Conservation (phyloP, 805 yeast genomes). For the Metschnikowia picachoensis region DNA sequence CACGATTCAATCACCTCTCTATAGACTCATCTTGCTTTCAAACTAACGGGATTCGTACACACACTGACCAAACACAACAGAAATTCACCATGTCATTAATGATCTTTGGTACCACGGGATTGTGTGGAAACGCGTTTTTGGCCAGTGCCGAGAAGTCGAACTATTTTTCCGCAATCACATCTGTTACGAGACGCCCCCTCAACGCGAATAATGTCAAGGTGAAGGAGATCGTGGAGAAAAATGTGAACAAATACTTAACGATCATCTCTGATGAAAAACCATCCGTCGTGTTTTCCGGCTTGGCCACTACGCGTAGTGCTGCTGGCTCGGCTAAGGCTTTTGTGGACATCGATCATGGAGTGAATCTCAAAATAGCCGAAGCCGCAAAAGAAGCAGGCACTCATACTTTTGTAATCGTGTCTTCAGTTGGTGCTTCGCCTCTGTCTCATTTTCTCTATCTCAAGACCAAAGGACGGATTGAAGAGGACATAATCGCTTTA, state of each 20-base stretch:
- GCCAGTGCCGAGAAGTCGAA: conserved; percentile 38
- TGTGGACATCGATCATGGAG: conserved; percentile 67
- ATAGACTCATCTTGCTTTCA: too few relatives aligned
- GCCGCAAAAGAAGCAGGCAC: conserved; percentile 71
- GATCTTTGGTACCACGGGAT: conserved; percentile 71
- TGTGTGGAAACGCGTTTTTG: conserved; percentile 62
- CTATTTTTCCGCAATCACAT: conserved; percentile 36
- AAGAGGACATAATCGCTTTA: conserved; percentile 58
- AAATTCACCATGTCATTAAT: conserved; percentile 13
- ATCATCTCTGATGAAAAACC: conserved; percentile 13
- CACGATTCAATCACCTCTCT: too few relatives aligned
- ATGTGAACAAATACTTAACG: conserved; percentile 49
- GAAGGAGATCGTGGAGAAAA: conserved; percentile 39
- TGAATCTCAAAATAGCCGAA: conserved; percentile 63
- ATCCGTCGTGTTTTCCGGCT: conserved; percentile 11
- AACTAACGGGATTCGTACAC: too few relatives aligned
- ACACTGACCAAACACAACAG: too few relatives aligned
- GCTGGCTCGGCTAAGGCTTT: conserved; percentile 71
- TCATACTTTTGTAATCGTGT: conserved; percentile 62
- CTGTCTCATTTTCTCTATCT: conserved; percentile 58
- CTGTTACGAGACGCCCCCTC: conserved; percentile 52
- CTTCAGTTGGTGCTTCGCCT: conserved; percentile 60
- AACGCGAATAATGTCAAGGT: conserved; percentile 29
- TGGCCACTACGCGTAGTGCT: conserved; percentile 18
- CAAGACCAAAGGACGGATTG: conserved; percentile 72